Percentiles rank a stretch among this genome's conserved stretches.
Conservation (phyloP, 305 asterid species). For the Striga hermonthica region DNA sequence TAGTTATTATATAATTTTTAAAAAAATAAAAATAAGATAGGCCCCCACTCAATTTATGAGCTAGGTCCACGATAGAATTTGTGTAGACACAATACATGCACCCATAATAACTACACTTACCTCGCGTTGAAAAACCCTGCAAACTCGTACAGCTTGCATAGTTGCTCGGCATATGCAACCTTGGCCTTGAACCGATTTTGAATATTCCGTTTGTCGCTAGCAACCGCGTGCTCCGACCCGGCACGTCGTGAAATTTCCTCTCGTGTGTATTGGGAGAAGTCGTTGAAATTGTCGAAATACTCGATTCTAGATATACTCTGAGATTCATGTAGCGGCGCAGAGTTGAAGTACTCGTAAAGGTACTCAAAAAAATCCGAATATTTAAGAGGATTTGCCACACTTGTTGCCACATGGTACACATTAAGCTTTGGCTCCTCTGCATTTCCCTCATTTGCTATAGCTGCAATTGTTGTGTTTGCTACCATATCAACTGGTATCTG, state of each 20-base stretch:
- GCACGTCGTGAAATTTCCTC: neutral
- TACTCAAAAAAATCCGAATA: conserved; percentile 32
- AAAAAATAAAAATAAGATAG: neutral
- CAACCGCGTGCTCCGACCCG: no score
- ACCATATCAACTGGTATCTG: conserved; percentile 37
- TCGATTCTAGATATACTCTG: conserved; percentile 2
- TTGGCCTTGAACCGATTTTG: conserved; percentile 25
- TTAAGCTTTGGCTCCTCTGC: neutral
- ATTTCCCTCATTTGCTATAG: conserved; percentile 35
- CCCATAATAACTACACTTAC: conserved; percentile 3
- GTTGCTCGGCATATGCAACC: conserved; percentile 34
- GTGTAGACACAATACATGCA: neutral
- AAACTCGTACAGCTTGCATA: conserved; percentile 38
- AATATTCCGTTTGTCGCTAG: neutral
- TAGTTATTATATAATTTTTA: no score
- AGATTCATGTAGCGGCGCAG: conserved; percentile 17
- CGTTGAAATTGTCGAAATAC: conserved; percentile 23
- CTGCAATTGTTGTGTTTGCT: conserved; percentile 37
- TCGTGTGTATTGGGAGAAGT: conserved; percentile 29
- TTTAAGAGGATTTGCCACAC: conserved; percentile 31
- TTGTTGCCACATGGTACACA: conserved; percentile 38
- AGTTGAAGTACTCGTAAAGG: conserved; percentile 31
- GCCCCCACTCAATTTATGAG: neutral
- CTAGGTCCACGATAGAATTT: neutral
- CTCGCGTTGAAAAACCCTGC: conserved; percentile 34